Evolutionary conservation across 1,284 basidiomycete species (phyloP), one percentile per base, ranked within the genome.

Genomic region (Rhodotorula sp.): DNA sequence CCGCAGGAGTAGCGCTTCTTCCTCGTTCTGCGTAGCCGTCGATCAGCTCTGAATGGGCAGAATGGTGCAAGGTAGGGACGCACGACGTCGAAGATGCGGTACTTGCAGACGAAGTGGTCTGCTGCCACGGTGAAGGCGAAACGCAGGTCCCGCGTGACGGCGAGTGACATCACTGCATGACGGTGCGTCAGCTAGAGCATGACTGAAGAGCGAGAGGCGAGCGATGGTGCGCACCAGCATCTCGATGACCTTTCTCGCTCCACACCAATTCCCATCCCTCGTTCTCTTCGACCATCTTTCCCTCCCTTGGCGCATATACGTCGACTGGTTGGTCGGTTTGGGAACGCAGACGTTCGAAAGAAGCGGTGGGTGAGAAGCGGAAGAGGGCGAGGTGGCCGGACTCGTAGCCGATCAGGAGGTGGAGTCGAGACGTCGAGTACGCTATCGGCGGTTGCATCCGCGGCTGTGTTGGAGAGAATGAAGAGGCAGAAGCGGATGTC

Each of bases 341-440:
- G 22, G n/a, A 22, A 10, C 3, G 7, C 19, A 44, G 39, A 15
- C 19, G 13, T 20, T 20, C 47, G 60, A 47, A 63, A 48, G 8
- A 49, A 2, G 47, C 48, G 9, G 64, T 61, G 29, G 63, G 64
- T 1, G 51, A 27, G 63, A 70, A 74, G 34, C 61, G 56, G 64
- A 77, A 76, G 6, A 73, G 55, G 9, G 70, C 70, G 29, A 77
- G 60, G 34, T 67, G 69, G 9, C 77, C 77, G 17, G 76, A 74
- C 56, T 78, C 77, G 62, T 75, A 78, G 9, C 63, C 75, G 20
- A 70, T 63, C 6, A 77, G 48, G n/a, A 76, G 49, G 44, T 64
- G 66, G 1, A 77, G 70, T 3, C n/a, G n/a, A n/a, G n/a, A n/a
- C n/a, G n/a, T n/a, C n/a, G n/a, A n/a, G n/a, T n/a, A n/a, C n/a